Evolutionary conservation across 148 eudicot genomes (phyloP).

Genomic region (Rheum nobile): DNA sequence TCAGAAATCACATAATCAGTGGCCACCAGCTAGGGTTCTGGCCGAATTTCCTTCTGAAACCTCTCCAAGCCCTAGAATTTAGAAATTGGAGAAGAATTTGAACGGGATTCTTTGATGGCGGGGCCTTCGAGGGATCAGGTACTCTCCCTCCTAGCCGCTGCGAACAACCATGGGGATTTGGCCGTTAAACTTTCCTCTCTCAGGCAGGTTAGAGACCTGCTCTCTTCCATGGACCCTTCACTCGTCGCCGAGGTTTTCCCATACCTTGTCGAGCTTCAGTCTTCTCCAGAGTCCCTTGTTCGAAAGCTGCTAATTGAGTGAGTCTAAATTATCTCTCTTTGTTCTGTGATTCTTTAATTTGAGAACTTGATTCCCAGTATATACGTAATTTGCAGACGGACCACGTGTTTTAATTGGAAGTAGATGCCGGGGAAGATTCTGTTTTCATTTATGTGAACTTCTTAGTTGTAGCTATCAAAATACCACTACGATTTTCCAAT

Average conservation of each 20-base stretch:
- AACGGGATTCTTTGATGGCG: slow-evolving; percentile 18
- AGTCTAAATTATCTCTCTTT: slow-evolving; percentile 10
- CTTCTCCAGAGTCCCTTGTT: slow-evolving; percentile 51
- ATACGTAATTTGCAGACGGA: not conserved
- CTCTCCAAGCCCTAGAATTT: slow-evolving; percentile 1
- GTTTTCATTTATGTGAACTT: not conserved
- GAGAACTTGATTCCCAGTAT: not conserved
- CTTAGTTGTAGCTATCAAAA: too few species aligned
- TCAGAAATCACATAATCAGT: not conserved
- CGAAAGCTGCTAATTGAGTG: slow-evolving; percentile 64
- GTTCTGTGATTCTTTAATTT: not conserved
- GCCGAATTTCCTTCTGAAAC: not conserved
- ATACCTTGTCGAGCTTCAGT: slow-evolving; percentile 51
- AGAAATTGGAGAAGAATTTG: not conserved
- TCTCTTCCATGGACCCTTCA: slow-evolving; percentile 30
- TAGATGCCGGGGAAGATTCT: not conserved
- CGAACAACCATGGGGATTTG: slow-evolving; percentile 89
- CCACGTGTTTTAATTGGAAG: not conserved
- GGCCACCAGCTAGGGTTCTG: not conserved
- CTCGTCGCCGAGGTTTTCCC: slow-evolving; percentile 52
- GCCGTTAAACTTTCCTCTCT: slow-evolving; percentile 75
- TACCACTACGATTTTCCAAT: not conserved
- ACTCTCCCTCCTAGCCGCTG: slow-evolving; percentile 59
- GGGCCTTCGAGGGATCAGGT: slow-evolving; percentile 44
- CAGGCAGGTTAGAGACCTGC: slow-evolving; percentile 52